Percentiles rank a stretch among this genome's conserved stretches.
Conservation (phyloP, 805 yeast species). For the Lipomyces oligophaga region DNA sequence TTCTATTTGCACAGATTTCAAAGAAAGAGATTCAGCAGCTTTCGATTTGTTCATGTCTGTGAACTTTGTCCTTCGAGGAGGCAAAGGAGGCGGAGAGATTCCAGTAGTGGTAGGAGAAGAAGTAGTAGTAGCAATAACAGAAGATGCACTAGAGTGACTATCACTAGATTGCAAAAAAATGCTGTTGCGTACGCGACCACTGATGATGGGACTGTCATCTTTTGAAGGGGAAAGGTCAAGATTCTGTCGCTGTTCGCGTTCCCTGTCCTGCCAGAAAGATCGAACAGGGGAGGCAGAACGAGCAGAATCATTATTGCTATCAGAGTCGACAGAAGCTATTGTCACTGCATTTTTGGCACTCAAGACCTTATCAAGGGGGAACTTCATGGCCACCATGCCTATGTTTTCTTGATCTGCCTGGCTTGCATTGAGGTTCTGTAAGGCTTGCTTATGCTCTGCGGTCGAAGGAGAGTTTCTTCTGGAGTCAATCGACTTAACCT, state of each 20-base stretch:
- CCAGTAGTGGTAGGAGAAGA: no score
- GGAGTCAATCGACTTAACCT: constrained; percentile 14
- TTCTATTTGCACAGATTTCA: constrained; percentile 4
- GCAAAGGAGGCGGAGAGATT: background rate
- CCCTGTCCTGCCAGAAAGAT: constrained; percentile 27
- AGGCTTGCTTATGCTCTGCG: constrained; percentile 14
- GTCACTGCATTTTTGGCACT: background rate
- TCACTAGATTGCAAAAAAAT: constrained; percentile 11
- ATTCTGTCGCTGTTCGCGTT: constrained; percentile 3
- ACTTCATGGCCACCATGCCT: background rate
- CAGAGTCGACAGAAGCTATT: background rate
- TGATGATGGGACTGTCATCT: constrained; percentile 7
- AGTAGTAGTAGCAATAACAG: background rate
- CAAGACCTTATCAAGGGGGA: background rate
- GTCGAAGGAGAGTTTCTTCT: constrained; percentile 27
- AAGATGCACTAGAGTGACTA: background rate
- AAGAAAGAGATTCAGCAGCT: background rate
- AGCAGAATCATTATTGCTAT: constrained; percentile 5
- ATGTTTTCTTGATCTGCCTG: background rate
- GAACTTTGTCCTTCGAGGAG: background rate
- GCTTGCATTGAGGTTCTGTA: constrained; percentile 3
- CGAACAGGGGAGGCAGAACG: constrained; percentile 8
- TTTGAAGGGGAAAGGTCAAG: constrained; percentile 3
- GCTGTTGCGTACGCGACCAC: constrained; percentile 11
- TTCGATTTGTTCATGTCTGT: background rate